These are phyloP conservation scores for Anthostomella pinea DNA, from an alignment of 2,329 filamentous ascomycete genomes.

Conservation along the genomic window DNA sequence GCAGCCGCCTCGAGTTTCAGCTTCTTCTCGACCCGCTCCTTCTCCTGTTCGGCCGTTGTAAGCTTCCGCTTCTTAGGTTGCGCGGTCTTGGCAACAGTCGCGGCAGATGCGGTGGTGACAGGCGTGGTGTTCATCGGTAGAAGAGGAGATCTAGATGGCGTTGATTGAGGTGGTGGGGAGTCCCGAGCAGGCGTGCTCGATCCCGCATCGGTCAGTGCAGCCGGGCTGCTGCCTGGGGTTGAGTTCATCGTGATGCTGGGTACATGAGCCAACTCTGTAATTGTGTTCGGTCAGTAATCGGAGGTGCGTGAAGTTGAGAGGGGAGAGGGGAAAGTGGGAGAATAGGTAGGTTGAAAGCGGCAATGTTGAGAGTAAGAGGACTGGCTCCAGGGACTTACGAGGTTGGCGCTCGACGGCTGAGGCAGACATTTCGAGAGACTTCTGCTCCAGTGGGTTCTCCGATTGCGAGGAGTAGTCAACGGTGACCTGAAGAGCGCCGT, in stretches of 20 bases:
- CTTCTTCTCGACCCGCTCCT: slow-evolving; percentile 46
- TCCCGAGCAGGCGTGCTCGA: slow-evolving; percentile 38
- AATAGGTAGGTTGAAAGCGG: neutral
- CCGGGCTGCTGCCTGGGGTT: slow-evolving; percentile 29
- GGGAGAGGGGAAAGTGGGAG: neutral
- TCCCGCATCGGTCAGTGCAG: slow-evolving; percentile 41
- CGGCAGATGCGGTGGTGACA: slow-evolving; percentile 1
- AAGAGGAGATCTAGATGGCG: slow-evolving; percentile 22
- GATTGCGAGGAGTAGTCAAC: slow-evolving; percentile 24
- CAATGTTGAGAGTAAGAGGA: neutral
- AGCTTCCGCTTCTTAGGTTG: slow-evolving; percentile 39
- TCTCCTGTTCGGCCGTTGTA: slow-evolving; percentile 35
- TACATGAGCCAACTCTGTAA: slow-evolving; percentile 15
- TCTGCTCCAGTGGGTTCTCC: slow-evolving; percentile 18
- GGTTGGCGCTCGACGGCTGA: slow-evolving; percentile 12
- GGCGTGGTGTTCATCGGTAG: slow-evolving; percentile 20
- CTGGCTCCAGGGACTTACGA: slow-evolving; percentile 16
- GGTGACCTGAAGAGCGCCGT: slow-evolving; percentile 11
- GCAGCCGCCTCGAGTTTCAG: slow-evolving; percentile 49
- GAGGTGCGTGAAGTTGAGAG: slow-evolving; percentile 1
- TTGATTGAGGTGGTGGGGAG: slow-evolving; percentile 36
- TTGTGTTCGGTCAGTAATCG: slow-evolving; percentile 10
- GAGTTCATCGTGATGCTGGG: slow-evolving; percentile 24
- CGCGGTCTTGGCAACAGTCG: slow-evolving; percentile 3
- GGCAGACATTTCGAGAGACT: slow-evolving; percentile 15